Percentiles rank a stretch among this genome's conserved stretches.
phyloP scores from a whole-genome alignment of 495 filamentous ascomycete species.

The Talaromyces ruber region DNA sequence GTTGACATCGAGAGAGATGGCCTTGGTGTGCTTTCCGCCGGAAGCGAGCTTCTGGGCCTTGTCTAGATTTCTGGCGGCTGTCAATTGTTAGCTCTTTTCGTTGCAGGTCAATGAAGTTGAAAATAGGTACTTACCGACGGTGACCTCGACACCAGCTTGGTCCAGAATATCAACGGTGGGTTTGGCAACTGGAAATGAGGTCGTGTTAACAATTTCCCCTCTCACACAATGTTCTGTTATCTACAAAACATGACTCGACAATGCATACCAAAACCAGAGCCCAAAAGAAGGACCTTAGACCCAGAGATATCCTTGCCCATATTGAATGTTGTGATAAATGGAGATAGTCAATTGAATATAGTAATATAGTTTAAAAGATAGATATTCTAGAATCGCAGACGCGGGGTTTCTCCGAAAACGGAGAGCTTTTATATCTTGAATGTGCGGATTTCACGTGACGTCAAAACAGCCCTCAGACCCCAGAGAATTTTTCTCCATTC shows the following conservation, averaged over 20 bases:
- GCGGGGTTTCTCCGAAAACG: not conserved
- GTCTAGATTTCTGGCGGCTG: slow-evolving; percentile 80
- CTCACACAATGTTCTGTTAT: not conserved
- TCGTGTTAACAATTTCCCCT: slow-evolving; percentile 10
- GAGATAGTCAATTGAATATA: not conserved
- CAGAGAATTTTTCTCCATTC: not conserved
- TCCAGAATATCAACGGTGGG: slow-evolving; percentile 72
- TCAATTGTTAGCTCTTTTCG: not conserved
- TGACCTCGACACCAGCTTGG: slow-evolving; percentile 69
- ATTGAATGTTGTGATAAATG: not conserved
- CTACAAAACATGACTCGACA: not conserved
- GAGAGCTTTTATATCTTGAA: not conserved
- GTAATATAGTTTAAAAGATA: not conserved
- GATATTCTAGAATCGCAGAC: not conserved
- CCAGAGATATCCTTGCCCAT: slow-evolving; percentile 25
- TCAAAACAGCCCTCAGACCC: not conserved
- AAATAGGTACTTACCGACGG: slow-evolving; percentile 75
- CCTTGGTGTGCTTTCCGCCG: slow-evolving; percentile 59
- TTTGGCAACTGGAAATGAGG: slow-evolving; percentile 46
- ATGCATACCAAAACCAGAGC: slow-evolving; percentile 58
- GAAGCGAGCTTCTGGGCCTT: slow-evolving; percentile 64
- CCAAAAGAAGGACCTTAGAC: slow-evolving; percentile 61
- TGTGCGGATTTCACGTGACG: not conserved
- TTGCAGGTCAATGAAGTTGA: too few species aligned
- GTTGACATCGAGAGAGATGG: slow-evolving; percentile 77